Base-by-base conservation (phyloP, 2,329 filamentous ascomycete species). In the Fusarium sp. region DNA sequence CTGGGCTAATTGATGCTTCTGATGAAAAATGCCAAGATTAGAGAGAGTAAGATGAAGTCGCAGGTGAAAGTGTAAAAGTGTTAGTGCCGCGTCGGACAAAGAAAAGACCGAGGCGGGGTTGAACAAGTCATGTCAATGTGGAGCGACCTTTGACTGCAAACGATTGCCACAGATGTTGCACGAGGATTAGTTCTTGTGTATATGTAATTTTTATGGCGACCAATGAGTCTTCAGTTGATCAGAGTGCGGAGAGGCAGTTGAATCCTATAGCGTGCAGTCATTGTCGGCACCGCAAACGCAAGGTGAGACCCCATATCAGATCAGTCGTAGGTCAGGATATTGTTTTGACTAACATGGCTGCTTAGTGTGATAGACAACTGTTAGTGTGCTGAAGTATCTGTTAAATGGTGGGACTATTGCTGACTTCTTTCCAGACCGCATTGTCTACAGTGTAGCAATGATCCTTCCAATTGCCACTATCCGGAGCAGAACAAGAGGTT, bases 401-500 rank as follows among this genome's bases (percentile, higher is more conserved):
- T 1, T 2, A 9, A 11, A 1, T 16, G n/a, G 5, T 24, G 3
- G 1, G 2, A 6, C 0, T 11, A 2, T 11, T 26, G 11, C 41
- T 37, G 2, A 41, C 9, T 18, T 5, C 8, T 13, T 16, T 35
- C 20, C 10, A 77, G 76, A 12, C 76, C 76, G 1, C 69, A 72
- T 39, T 79, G 77, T 23, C 48, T 72, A 8, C 77, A 79, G 54
- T 79, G 77, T 55, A 69, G 49, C 15, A 66, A 74, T 35, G 68
- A 78, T 31, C 77, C 77, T 3, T 60, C 66, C 8, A 75, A 68
- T 29, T 79, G 77, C 37, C 74, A 76, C 9, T 79, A 79, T 29
- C 77, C 77, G 5, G 77, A 79, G 29, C 72, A 77, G 21, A 81
- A 72, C 63, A 82, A 77, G 29, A 64, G 69, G 63, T 79, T 71